Evolutionary conservation across 352 stramenopile genomes (phyloP), one percentile per base, ranked within the genome.

Genomic region (Blastocystis sp.): DNA sequence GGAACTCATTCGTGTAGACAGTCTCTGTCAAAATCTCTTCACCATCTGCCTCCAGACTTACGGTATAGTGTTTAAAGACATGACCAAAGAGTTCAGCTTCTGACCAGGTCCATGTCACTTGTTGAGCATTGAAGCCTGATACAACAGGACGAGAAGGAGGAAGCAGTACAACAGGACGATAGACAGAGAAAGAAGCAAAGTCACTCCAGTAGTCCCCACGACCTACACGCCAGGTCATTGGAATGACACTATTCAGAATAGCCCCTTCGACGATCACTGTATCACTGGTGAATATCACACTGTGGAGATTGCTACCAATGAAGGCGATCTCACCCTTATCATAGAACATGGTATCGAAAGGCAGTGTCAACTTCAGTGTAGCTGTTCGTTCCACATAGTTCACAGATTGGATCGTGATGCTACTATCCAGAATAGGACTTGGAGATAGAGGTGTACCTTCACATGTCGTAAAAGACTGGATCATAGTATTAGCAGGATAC

Each of bases 371-470:
- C 32, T 54, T 39, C 63, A 75, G 35, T 3, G 29, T n/a, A 21
- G 29, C 63, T n/a, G 32, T 75, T n/a, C 63, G 63, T 9, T 49
- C 32, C 63, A 46, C 63, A 46, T 75, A 75, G 35, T 75, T 42
- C 35, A 75, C 63, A 0, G 29, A 49, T 46, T 4, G 21, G 35
- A 75, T 75, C 37, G 37, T 39, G 63, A 75, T 75, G n/a, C 37
- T 46, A 5, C 39, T 75, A 39, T 75, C 63, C 4, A 19, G 29
- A 19, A 75, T 2, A 29, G 63, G 63, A 19, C 14, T 5, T 3
- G 63, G 63, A 32, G 63, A 5, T 32, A 75, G 37, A 19, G 63
- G 63, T 16, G 24, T 35, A n/a, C 59, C 59, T 6, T 43, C 32
- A 19, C 24, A 39, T 9, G 59, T 69, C 7, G 39, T 39, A 24